Conservation (phyloP, 257 asterid genomes). For the Nicotiana knightiana region DNA sequence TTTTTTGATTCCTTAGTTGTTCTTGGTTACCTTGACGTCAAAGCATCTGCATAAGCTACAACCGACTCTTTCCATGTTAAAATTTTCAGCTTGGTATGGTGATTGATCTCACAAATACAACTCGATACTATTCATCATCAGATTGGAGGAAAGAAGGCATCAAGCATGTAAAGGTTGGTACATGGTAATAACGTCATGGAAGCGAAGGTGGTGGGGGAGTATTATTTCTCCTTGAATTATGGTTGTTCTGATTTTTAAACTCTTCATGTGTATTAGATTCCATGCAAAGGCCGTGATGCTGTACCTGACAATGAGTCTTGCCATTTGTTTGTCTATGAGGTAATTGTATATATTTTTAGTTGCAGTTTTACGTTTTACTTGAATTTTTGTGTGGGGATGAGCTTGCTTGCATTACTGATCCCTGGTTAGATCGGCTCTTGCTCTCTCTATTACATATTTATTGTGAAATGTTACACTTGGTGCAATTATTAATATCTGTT, state of each 20-base stretch:
- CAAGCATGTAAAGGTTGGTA: conserved; percentile 83
- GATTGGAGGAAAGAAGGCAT: conserved; percentile 85
- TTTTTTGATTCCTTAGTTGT: background rate
- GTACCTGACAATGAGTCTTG: conserved; percentile 90
- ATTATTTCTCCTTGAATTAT: background rate
- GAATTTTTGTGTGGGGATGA: background rate
- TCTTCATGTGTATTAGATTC: conserved; percentile 47
- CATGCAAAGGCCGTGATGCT: conserved; percentile 97
- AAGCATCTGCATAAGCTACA: background rate
- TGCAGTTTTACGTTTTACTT: background rate
- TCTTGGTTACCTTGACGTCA: background rate
- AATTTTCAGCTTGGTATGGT: conserved; percentile 82
- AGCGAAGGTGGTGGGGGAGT: background rate
- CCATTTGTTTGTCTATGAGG: conserved; percentile 81
- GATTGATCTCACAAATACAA: conserved; percentile 94
- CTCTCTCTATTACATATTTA: background rate
- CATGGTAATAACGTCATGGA: background rate
- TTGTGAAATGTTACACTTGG: background rate
- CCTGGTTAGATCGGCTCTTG: background rate
- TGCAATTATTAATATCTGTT: background rate
- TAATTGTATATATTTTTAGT: conserved; percentile 11
- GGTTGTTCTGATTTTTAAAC: background rate
- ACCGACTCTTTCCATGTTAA: conserved; percentile 1
- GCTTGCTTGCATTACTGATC: background rate
- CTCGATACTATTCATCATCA: conserved; percentile 59